Conservation (phyloP, 2,329 filamentous ascomycete species). For the Trichoderma lentiforme region DNA sequence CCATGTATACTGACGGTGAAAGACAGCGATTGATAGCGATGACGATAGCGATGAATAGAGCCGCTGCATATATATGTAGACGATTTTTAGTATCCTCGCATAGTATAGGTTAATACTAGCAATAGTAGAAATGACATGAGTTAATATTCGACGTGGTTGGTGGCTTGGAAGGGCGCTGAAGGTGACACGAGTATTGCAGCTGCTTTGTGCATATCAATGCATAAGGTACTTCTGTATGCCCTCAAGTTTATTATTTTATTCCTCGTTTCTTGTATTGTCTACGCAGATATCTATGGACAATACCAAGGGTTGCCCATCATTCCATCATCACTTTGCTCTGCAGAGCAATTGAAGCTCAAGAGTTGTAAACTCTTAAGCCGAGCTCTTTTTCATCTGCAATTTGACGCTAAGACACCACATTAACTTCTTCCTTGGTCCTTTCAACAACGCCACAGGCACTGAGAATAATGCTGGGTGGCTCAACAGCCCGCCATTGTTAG, state of each 20-base stretch:
- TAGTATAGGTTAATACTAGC: neutral
- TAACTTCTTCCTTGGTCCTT: too few relatives aligned
- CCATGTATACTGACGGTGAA: conserved; percentile 53
- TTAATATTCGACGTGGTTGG: neutral
- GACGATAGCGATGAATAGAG: neutral
- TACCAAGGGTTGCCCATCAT: too few relatives aligned
- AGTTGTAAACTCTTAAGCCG: neutral
- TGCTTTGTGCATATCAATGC: neutral
- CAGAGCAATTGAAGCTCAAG: neutral
- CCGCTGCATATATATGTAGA: neutral
- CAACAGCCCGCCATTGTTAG: neutral
- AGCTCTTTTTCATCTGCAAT: neutral
- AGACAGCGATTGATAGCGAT: conserved; percentile 36
- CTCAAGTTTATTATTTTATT: neutral
- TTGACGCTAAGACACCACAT: neutral
- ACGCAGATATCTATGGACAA: too few relatives aligned
- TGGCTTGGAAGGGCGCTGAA: neutral
- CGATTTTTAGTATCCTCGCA: neutral
- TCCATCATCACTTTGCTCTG: neutral
- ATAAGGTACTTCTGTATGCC: neutral
- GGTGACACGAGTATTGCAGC: neutral
- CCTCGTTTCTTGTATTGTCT: neutral
- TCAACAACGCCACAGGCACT: neutral
- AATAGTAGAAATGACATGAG: neutral
- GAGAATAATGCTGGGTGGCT: neutral